Evolutionary conservation across 305 asterid genomes (phyloP).

Genomic region (Andrographis paniculata): DNA sequence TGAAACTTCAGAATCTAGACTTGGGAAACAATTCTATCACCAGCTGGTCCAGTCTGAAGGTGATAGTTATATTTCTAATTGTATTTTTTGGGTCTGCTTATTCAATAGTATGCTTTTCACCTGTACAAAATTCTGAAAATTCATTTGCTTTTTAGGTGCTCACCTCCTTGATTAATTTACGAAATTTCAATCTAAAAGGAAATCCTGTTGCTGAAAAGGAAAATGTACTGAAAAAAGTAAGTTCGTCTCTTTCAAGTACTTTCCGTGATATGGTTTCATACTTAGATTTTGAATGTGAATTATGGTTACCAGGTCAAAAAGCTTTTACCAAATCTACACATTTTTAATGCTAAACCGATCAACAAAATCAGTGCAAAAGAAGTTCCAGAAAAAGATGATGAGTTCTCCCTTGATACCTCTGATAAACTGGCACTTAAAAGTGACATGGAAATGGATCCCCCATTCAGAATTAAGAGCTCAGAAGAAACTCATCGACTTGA

Average conservation of each 20-base stretch:
- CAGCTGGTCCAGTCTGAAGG: conserved; percentile 67
- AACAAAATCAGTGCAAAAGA: conserved; percentile 37
- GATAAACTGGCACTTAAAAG: conserved; percentile 9
- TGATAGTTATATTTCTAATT: conserved; percentile 20
- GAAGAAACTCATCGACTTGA: conserved; percentile 17
- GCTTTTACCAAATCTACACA: conserved; percentile 52
- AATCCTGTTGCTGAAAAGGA: conserved; percentile 81
- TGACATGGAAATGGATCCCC: conserved; percentile 14
- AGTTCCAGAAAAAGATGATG: conserved; percentile 19
- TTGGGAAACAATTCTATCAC: conserved; percentile 77
- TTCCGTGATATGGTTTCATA: conserved; percentile 3
- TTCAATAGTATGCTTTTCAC: conserved; percentile 5
- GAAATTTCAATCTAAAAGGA: conserved; percentile 80
- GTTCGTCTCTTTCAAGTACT: conserved; percentile 14
- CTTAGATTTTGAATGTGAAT: conserved; percentile 16
- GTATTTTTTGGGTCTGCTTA: conserved; percentile 9
- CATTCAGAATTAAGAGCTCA: conserved; percentile 20
- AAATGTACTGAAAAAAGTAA: conserved; percentile 55
- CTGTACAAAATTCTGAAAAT: conserved; percentile 16
- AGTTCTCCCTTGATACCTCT: conserved; percentile 18
- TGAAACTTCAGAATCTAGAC: conserved; percentile 76
- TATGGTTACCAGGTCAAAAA: conserved; percentile 56
- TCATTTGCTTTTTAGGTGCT: conserved; percentile 50
- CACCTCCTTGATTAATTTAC: conserved; percentile 53
- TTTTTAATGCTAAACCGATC: conserved; percentile 57